Evolutionary conservation across 192 early-diverging fungal genomes (phyloP).

Genomic region (Coemansia furcata): DNA sequence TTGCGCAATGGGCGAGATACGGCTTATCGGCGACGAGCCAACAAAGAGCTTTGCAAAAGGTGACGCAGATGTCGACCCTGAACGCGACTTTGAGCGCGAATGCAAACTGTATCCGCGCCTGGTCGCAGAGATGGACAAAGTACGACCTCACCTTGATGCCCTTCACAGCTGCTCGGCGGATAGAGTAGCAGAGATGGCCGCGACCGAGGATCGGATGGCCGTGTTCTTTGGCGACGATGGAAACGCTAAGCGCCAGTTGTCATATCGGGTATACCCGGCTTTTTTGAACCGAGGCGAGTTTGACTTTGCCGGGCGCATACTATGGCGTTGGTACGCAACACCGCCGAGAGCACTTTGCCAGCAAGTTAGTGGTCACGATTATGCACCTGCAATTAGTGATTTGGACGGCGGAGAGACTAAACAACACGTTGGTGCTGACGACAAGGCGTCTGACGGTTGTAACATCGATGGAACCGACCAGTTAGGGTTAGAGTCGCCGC

Average conservation of each 20-base stretch:
- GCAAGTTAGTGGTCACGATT: not conserved
- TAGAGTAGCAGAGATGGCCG: conserved; percentile 4
- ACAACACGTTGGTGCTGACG: not conserved
- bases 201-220: conserved; percentile 26
- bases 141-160: conserved; percentile 22
- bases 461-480: not conserved
- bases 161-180: conserved; percentile 34
- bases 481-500: conserved; percentile 1
- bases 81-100: conserved; percentile 36
- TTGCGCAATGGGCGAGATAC: conserved; percentile 31
- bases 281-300: conserved; percentile 43
- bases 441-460: not conserved
- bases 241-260: conserved; percentile 20
- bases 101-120: conserved; percentile 12
- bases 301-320: conserved; percentile 44
- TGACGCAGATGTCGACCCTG: conserved; percentile 5
- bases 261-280: conserved; percentile 25
- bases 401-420: not conserved
- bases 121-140: conserved; percentile 13
- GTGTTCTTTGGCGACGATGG: conserved; percentile 32
- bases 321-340: conserved; percentile 32
- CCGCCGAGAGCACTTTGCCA: conserved; percentile 20
- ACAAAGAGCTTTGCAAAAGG: not conserved
- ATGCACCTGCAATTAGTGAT: not conserved
- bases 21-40: conserved; percentile 40